Evolutionary conservation across 768 basidiomycete species (phyloP).

Genomic region (Boletus rubroflammeus): DNA sequence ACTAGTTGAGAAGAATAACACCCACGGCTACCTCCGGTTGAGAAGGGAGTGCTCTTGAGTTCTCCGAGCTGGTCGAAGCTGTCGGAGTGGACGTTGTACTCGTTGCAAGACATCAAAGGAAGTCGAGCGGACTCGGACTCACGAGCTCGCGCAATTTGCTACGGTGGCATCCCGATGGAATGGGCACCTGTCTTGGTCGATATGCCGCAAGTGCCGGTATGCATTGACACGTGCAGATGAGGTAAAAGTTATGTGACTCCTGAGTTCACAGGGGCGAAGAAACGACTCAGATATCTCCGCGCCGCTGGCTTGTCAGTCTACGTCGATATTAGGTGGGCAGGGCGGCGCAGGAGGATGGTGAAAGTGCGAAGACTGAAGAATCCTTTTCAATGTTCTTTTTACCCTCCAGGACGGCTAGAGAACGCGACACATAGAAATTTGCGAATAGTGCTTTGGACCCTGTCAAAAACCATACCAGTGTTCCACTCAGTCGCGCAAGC

Average conservation of each 20-base stretch:
- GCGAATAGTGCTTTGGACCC: background rate
- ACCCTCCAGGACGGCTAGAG: background rate
- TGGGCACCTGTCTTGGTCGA: background rate
- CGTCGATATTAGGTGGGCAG: background rate
- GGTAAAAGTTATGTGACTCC: conserved; percentile 25
- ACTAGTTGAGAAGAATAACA: background rate
- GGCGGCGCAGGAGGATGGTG: background rate
- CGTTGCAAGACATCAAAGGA: conserved; percentile 58
- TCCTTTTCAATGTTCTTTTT: background rate
- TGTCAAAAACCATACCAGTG: background rate
- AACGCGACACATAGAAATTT: background rate
- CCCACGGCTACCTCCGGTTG: conserved; percentile 12
- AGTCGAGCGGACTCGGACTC: conserved; percentile 40
- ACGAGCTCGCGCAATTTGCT: conserved; percentile 22
- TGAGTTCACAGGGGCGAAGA: background rate
- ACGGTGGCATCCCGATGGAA: conserved; percentile 32
- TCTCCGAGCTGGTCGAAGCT: conserved; percentile 43
- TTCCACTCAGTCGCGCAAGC: background rate
- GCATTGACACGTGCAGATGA: conserved; percentile 14
- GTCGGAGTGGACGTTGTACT: conserved; percentile 45
- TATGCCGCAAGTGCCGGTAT: conserved; percentile 45
- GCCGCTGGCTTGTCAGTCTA: background rate
- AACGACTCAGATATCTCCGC: background rate
- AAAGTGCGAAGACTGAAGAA: background rate
- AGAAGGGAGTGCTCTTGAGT: conserved; percentile 33